Base-by-base conservation (phyloP, 306 rosid genomes). In the Cicer chorassanicum region DNA sequence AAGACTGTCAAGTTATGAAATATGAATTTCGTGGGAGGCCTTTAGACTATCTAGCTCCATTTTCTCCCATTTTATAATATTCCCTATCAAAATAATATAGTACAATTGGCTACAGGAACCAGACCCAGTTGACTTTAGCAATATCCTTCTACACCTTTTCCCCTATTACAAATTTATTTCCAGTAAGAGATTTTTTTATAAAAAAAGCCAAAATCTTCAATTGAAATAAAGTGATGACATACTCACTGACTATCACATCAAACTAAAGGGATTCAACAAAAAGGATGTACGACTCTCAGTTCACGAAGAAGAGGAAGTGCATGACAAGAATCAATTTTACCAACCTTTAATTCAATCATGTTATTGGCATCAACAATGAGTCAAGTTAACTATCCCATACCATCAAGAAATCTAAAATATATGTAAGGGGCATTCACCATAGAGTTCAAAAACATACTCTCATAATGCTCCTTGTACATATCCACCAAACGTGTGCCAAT, bases 401-500 rank as follows among this genome's bases (percentile, higher is more conserved):
- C 53, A 55, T 38, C 14, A 67, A 21, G 0, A 38, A 13, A 69
- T 7, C 21, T 46, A 51, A 80, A 39, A 49, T 41, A 65, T 6
- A 59, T 15, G 43, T 43, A 9, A 51, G 44, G n/a, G 36, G 61
- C 44, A 59, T 43, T 60, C 74, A 63, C 1, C 36, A 50, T 2
- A 70, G 29, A 55, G 73, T 72, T 70, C 14, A 76, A 53, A 29
- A 60, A 85, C 98, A 76, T 90, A 95, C 99, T 83, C 76, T 95
- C 98, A 63, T 90, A 95, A 71, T 94, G 96, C 83, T 92, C 97
- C 80, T 95, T 95, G 89, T 95, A 95, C 96, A 92, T 89, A 71
- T 95, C 97, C 73, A 95, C 99, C 93, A 95, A 83, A 50, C 98
- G 96, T 18, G 97, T 70, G 21, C 99, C 99, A 43, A 95, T 88